phyloP scores from a whole-genome alignment of 352 stramenopile species.

The Saprolegnia diclina region DNA sequence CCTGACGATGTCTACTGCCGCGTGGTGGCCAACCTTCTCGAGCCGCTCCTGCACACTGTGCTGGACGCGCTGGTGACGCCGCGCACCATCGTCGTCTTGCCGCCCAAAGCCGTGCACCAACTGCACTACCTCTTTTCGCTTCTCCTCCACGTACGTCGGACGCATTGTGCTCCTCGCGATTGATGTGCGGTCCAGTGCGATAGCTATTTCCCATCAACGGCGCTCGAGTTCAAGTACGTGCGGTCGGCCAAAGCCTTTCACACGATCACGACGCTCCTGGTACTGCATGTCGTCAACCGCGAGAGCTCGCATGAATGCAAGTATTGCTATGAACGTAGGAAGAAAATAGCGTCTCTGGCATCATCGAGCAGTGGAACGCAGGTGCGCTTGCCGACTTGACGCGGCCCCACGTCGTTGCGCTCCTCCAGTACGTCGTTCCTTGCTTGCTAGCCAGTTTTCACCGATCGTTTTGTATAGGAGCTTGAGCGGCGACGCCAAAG shows the following conservation, averaged over 20 bases:
- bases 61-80: constrained; percentile 35
- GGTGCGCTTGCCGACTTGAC: not conserved
- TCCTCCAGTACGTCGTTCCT: not conserved
- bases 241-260: constrained; percentile 26
- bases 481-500: not conserved
- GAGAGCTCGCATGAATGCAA: not conserved
- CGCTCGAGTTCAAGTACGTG: constrained; percentile 50
- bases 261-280: constrained; percentile 16
- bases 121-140: constrained; percentile 21
- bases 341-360: not conserved
- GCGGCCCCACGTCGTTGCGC: not conserved
- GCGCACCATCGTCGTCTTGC: not conserved
- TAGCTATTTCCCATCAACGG: constrained; percentile 41
- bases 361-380: constrained; percentile 1
- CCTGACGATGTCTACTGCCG: constrained; percentile 44
- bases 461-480: no score
- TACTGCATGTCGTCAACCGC: not conserved
- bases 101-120: constrained; percentile 19
- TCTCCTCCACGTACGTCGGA: not conserved
- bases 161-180: no score
- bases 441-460: no score
- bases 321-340: no score
- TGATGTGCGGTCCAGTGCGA: constrained; percentile 36
- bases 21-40: constrained; percentile 43
- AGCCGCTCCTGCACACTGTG: constrained; percentile 51